Evolutionary conservation across 2,329 filamentous ascomycete genomes (phyloP).

Genomic region (Coniochaeta sp.): DNA sequence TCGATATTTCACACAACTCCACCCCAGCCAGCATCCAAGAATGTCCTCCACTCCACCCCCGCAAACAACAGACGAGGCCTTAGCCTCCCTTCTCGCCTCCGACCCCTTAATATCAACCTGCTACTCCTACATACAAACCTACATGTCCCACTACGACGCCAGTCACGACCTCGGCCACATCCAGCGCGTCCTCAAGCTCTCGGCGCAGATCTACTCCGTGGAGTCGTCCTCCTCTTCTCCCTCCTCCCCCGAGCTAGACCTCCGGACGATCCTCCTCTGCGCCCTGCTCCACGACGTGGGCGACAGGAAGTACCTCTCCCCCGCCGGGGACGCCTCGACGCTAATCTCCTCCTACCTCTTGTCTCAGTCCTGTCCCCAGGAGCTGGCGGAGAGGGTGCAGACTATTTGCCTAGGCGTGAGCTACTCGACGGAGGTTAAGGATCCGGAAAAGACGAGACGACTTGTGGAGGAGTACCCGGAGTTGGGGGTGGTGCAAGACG

Average conservation of each 20-base stretch:
- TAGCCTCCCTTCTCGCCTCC: neutral
- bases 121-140: conserved; percentile 57
- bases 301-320: conserved; percentile 70
- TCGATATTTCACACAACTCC: too few relatives aligned
- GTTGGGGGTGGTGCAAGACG: conserved; percentile 82
- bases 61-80: conserved; percentile 19
- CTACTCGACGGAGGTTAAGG: conserved; percentile 65
- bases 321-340: conserved; percentile 49
- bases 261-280: conserved; percentile 55
- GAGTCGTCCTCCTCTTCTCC: conserved; percentile 13
- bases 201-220: conserved; percentile 54
- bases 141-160: conserved; percentile 73
- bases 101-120: conserved; percentile 46
- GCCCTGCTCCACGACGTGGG: conserved; percentile 84
- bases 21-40: neutral
- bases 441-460: conserved; percentile 51
- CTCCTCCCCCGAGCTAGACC: conserved; percentile 39
- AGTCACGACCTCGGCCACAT: conserved; percentile 89
- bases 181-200: conserved; percentile 67
- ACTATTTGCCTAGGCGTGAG: conserved; percentile 69
- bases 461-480: conserved; percentile 65
- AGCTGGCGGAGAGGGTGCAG: conserved; percentile 62
- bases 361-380: conserved; percentile 45
- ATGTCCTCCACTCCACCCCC: conserved; percentile 10
- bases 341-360: conserved; percentile 49